A percentile compares a stretch with the other conserved stretches of the same genome.
phyloP scores from a whole-genome alignment of 2,329 filamentous ascomycete genomes.

The Metarhizium guizhouense region DNA sequence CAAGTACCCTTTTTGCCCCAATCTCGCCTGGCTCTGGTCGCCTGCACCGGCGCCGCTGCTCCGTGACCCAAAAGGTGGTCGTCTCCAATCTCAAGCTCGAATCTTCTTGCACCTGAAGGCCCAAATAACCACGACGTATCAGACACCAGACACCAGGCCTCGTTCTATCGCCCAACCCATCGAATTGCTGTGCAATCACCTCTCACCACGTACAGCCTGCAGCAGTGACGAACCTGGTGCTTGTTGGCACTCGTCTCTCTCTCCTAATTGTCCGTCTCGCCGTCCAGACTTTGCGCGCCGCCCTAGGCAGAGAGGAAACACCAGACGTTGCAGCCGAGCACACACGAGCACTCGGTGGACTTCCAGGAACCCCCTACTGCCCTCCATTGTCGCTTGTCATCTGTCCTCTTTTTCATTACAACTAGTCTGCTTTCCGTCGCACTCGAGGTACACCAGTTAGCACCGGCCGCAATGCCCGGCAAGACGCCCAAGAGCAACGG shows the following conservation, averaged over 20 bases:
- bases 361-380: not conserved
- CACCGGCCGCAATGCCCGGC: constrained; percentile 49
- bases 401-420: not conserved
- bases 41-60: constrained; percentile 7
- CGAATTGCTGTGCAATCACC: constrained; percentile 2
- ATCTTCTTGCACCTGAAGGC: constrained; percentile 19
- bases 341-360: constrained; percentile 1
- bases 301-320: constrained; percentile 4
- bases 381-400: not conserved
- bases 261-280: not conserved
- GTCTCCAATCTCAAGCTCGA: constrained; percentile 21
- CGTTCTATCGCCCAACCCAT: constrained; percentile 2
- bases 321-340: constrained; percentile 4
- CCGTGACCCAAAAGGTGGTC: not conserved
- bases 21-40: not conserved
- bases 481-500: constrained; percentile 66
- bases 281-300: constrained; percentile 2
- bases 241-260: constrained; percentile 7
- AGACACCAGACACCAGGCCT: not conserved
- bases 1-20: constrained; percentile 12
- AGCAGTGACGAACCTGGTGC: not conserved
- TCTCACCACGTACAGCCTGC: not conserved
- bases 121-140: constrained; percentile 10
- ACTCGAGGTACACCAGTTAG: not conserved
- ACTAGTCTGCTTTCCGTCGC: not conserved